Percentiles rank a stretch among this genome's conserved stretches.
phyloP scores from a whole-genome alignment of 768 basidiomycete species.

The Coprinellus micaceus region DNA sequence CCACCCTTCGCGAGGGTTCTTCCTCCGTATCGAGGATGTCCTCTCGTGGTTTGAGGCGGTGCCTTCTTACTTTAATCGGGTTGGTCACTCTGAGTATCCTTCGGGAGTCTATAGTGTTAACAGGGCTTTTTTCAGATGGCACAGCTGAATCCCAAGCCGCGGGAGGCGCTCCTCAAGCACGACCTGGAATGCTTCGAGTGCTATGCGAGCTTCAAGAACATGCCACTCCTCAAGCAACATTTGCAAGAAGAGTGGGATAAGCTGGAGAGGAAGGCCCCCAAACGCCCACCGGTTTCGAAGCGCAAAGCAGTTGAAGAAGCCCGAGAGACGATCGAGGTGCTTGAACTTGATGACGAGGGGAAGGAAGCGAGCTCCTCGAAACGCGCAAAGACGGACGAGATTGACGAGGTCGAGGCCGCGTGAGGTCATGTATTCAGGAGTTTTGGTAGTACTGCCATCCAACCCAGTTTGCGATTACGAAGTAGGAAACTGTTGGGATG shows the following conservation, averaged over 20 bases:
- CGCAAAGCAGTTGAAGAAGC: slow-evolving; percentile 33
- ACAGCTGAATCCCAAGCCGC: slow-evolving; percentile 45
- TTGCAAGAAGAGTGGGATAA: slow-evolving; percentile 71
- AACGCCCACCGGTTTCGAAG: slow-evolving; percentile 36
- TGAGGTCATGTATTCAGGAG: too few relatives aligned
- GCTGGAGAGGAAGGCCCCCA: slow-evolving; percentile 37
- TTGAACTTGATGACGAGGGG: not conserved
- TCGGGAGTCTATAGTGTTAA: not conserved
- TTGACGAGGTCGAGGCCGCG: not conserved
- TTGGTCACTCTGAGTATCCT: not conserved
- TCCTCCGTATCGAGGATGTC: slow-evolving; percentile 75
- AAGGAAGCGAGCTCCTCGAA: not conserved
- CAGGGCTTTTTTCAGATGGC: slow-evolving; percentile 52
- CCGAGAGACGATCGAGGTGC: not conserved
- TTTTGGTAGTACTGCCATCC: slow-evolving; percentile 98
- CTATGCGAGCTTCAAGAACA: slow-evolving; percentile 56
- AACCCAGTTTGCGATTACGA: slow-evolving; percentile 86
- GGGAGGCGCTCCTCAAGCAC: slow-evolving; percentile 66
- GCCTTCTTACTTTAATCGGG: slow-evolving; percentile 37
- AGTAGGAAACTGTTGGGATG: slow-evolving; percentile 79
- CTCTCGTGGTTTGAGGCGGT: slow-evolving; percentile 75
- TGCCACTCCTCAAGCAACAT: slow-evolving; percentile 73
- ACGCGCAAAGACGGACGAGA: not conserved
- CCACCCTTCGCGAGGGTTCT: slow-evolving; percentile 80
- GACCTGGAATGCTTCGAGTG: slow-evolving; percentile 71